These are phyloP conservation scores for Ziziphus jujuba DNA, from an alignment of 306 rosid species.

Conservation along the genomic window DNA sequence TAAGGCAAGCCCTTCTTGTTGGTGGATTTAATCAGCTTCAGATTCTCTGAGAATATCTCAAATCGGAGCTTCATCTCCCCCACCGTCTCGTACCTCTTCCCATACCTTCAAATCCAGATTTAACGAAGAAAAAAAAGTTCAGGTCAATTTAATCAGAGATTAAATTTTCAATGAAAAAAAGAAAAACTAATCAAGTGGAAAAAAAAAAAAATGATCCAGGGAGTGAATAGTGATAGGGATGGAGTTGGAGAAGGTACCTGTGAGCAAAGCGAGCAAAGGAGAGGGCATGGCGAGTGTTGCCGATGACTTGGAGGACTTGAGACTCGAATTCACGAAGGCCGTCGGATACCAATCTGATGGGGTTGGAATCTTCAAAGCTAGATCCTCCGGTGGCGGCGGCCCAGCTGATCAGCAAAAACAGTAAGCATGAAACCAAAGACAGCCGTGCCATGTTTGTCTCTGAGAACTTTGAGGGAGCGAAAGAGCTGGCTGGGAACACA, in stretches of 20 bases:
- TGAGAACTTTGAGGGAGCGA: background rate
- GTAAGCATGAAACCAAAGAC: conserved; percentile 21
- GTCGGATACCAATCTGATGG: conserved; percentile 61
- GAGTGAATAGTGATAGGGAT: background rate
- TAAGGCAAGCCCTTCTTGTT: conserved; percentile 61
- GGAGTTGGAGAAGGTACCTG: conserved; percentile 20
- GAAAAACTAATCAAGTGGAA: background rate
- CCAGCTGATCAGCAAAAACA: conserved; percentile 30
- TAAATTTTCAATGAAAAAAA: too few species aligned
- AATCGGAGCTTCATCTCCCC: conserved; percentile 73
- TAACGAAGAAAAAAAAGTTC: background rate
- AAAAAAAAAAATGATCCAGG: background rate
- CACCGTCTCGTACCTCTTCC: conserved; percentile 59
- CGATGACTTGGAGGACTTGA: conserved; percentile 54
- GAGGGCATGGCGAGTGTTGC: conserved; percentile 49
- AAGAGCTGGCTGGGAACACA: background rate
- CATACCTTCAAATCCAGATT: conserved; percentile 33
- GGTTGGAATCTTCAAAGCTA: conserved; percentile 71
- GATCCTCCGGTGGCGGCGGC: conserved; percentile 49
- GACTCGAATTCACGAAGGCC: conserved; percentile 49
- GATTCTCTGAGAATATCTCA: conserved; percentile 62
- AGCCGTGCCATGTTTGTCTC: conserved; percentile 55
- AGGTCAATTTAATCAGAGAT: background rate
- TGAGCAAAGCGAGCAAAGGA: conserved; percentile 79
- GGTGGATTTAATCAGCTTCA: conserved; percentile 59